Conservation (phyloP, 2,329 filamentous ascomycete genomes). For the Claviceps sp. region DNA sequence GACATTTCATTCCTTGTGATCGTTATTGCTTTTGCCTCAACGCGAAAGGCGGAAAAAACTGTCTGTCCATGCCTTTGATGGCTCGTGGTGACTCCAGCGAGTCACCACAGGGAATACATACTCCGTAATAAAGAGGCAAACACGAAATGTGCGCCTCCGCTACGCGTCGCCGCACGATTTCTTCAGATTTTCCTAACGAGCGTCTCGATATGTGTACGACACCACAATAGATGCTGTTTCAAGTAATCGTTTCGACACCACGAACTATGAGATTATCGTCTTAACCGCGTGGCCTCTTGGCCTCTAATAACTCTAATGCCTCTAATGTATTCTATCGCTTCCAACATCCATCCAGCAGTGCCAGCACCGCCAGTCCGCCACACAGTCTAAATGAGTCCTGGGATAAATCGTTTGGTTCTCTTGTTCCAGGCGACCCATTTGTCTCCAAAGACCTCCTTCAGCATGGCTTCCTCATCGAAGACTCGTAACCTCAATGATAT, state of each 20-base stretch:
- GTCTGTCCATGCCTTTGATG: too few relatives aligned
- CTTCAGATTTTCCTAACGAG: too few relatives aligned
- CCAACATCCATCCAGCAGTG: not conserved
- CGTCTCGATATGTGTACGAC: too few relatives aligned
- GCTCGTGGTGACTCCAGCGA: too few relatives aligned
- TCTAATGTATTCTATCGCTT: not conserved
- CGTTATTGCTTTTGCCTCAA: not conserved
- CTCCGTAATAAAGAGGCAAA: too few relatives aligned
- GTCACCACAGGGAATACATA: too few relatives aligned
- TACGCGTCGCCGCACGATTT: too few relatives aligned
- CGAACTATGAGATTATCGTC: too few relatives aligned
- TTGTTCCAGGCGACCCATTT: slow-evolving; percentile 36
- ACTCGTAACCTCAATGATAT: slow-evolving; percentile 19
- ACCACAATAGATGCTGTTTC: too few relatives aligned
- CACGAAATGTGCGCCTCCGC: too few relatives aligned
- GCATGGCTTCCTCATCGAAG: slow-evolving; percentile 36
- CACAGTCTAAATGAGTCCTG: slow-evolving; percentile 11
- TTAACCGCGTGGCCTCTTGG: not conserved
- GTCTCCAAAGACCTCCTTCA: slow-evolving; percentile 29
- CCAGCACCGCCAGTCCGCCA: not conserved
- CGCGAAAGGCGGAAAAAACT: not conserved
- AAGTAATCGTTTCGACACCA: too few relatives aligned
- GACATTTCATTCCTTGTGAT: too few relatives aligned
- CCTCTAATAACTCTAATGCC: not conserved
- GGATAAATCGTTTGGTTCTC: slow-evolving; percentile 34